Evolutionary conservation across 371 early-diverging fungal genomes (phyloP).

Genomic region (Mortierella sp.): DNA sequence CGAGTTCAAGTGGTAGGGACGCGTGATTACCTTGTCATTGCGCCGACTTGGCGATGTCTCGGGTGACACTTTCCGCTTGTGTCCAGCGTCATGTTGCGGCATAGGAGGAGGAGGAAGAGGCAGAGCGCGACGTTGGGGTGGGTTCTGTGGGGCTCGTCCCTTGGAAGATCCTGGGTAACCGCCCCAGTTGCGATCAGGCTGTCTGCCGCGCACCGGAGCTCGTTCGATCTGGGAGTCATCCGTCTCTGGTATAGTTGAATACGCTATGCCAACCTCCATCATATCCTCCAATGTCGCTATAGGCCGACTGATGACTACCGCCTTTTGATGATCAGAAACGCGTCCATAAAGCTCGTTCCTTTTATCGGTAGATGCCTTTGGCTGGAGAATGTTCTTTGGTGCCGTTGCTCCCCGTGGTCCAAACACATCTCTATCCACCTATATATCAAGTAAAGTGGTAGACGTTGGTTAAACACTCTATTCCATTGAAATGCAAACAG

Average conservation of each 20-base stretch:
- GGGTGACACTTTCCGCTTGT: conserved; percentile 17
- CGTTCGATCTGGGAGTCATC: not conserved
- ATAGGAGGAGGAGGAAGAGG: not conserved
- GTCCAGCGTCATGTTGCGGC: not conserved
- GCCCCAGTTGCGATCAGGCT: not conserved
- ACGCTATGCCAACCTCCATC: conserved; percentile 18
- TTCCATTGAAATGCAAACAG: not conserved
- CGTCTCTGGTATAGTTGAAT: conserved; percentile 20
- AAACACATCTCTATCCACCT: conserved; percentile 36
- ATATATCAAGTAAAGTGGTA: not conserved
- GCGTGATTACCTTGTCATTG: not conserved
- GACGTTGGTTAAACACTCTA: not conserved
- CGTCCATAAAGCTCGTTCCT: conserved; percentile 41
- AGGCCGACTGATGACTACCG: conserved; percentile 29
- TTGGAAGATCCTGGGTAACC: not conserved
- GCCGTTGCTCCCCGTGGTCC: conserved; percentile 21
- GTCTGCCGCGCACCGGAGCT: not conserved
- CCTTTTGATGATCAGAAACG: conserved; percentile 14
- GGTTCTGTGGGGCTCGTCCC: not conserved
- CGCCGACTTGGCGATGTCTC: not conserved
- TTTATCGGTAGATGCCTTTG: conserved; percentile 20
- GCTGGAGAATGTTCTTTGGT: conserved; percentile 35
- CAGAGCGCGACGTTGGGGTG: not conserved
- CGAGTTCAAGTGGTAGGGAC: no score
- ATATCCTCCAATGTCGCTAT: conserved; percentile 30